Conservation (phyloP, 805 yeast species). For the Metschnikowia peoriensis region DNA sequence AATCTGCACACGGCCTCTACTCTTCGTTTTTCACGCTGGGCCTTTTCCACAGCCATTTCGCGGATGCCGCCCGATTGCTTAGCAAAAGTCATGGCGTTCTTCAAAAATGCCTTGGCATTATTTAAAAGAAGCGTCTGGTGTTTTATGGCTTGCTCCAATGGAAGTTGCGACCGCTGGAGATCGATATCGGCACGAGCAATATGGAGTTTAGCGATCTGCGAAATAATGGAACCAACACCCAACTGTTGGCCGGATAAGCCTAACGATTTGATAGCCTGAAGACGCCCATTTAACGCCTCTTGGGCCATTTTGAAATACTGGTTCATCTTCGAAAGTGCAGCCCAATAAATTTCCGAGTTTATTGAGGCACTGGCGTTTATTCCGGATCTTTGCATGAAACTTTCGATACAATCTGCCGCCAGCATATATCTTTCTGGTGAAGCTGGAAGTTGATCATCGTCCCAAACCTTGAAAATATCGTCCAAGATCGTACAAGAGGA, state of each 20-base stretch:
- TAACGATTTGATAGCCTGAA: background rate
- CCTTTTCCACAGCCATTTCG: constrained; percentile 45
- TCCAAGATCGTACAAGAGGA: constrained; percentile 16
- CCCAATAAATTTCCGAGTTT: constrained; percentile 34
- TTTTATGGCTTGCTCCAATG: constrained; percentile 28
- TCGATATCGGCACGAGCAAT: constrained; percentile 56
- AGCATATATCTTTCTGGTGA: constrained; percentile 38
- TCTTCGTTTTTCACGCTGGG: constrained; percentile 39
- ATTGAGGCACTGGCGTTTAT: constrained; percentile 11
- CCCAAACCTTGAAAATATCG: constrained; percentile 35
- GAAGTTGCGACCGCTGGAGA: constrained; percentile 42
- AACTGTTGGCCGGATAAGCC: constrained; percentile 10
- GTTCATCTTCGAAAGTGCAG: constrained; percentile 36
- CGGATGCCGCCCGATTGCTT: constrained; percentile 50
- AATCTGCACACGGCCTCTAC: constrained; percentile 46
- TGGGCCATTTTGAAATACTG: constrained; percentile 39
- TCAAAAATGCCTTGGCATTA: constrained; percentile 44
- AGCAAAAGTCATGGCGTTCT: constrained; percentile 45
- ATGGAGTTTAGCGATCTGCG: constrained; percentile 40
- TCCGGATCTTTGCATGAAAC: constrained; percentile 38
- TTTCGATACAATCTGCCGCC: constrained; percentile 45
- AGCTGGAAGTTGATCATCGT: constrained; percentile 20
- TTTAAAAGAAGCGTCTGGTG: constrained; percentile 30
- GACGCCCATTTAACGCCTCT: constrained; percentile 24
- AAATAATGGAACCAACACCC: constrained; percentile 31